Base-by-base conservation (phyloP, 495 filamentous ascomycete species). In the Lophiotrema nucula region DNA sequence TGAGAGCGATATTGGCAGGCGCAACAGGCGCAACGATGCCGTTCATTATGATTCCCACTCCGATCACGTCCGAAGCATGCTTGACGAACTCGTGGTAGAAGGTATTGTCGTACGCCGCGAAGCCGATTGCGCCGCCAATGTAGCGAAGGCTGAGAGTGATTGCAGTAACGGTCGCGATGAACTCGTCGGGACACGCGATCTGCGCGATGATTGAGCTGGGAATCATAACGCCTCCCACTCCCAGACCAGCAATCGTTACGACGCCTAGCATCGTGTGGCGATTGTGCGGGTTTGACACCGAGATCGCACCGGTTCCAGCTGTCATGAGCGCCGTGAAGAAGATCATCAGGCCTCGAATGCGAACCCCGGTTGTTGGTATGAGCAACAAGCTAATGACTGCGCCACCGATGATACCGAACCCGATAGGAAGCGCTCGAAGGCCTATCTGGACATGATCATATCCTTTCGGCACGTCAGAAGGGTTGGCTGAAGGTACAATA, bases 211-310 rank as follows among this genome's bases (percentile, higher is more conserved):
- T 85, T 0, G 81, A 83, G 10, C 85, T 84, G 0, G 85, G 87
- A 13, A 89, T 84, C 12, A 88, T 83, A 31, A 90, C 87, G 4
- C 86, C 87, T 15, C 86, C 87, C 19, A 89, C 87, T 16, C 87
- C 87, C 4, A 89, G 71, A 22, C 84, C 83, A 11, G 86, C 84
- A 22, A 89, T 66, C 47, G 81, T 70, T 43, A 89, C 74, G 41
- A 89, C 69, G 23, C 75, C 80, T 74, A 83, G 89, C 15, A 88
- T 70, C 22, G 76, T 69, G 45, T 78, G 66, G 38, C 88, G 72
- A 60, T 88, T 88, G 71, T 88, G 80, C 4, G 69, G 39, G n/a
- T n/a, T n/a, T n/a, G n/a, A n/a, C n/a, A n/a, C n/a, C n/a, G n/a
- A n/a, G n/a, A n/a, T n/a, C n/a, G n/a, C n/a, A n/a, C n/a, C n/a